These are phyloP conservation scores for Agrostemma githago DNA, from an alignment of 148 eudicot species.

Conservation along the genomic window DNA sequence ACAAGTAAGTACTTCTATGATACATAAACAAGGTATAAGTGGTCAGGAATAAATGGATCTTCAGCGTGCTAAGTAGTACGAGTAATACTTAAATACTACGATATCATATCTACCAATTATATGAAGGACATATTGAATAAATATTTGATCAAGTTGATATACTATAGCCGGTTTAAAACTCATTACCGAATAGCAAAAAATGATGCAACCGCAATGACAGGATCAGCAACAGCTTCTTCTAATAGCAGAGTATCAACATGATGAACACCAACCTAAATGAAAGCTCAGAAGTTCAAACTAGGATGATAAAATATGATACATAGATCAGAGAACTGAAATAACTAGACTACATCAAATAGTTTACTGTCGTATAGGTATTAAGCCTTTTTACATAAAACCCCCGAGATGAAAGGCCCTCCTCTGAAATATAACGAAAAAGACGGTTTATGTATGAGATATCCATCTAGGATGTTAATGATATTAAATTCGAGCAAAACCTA, in stretches of 20 bases:
- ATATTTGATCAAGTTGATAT: no score
- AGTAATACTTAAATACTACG: no score
- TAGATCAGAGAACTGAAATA: background rate
- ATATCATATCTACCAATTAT: no score
- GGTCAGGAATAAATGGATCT: no score
- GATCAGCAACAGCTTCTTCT: conserved; percentile 62
- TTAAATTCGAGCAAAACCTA: background rate
- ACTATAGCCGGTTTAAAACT: no score
- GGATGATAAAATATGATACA: background rate
- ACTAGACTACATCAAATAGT: background rate
- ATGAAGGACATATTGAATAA: no score
- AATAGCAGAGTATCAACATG: conserved; percentile 59
- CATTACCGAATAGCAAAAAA: conserved; percentile 83
- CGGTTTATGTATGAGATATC: background rate
- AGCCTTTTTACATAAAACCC: no score
- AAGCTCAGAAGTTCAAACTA: conserved; percentile 3
- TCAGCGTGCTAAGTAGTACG: no score
- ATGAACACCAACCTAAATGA: conserved; percentile 61
- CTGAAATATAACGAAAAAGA: conserved; percentile 6
- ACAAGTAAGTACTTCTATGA: background rate
- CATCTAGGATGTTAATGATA: background rate
- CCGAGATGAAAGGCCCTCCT: no score
- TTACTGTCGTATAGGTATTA: no score
- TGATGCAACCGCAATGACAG: conserved; percentile 91
- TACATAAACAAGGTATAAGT: background rate